Conservation (phyloP, 2,329 filamentous ascomycete genomes). For the Cryphonectria radicalis region DNA sequence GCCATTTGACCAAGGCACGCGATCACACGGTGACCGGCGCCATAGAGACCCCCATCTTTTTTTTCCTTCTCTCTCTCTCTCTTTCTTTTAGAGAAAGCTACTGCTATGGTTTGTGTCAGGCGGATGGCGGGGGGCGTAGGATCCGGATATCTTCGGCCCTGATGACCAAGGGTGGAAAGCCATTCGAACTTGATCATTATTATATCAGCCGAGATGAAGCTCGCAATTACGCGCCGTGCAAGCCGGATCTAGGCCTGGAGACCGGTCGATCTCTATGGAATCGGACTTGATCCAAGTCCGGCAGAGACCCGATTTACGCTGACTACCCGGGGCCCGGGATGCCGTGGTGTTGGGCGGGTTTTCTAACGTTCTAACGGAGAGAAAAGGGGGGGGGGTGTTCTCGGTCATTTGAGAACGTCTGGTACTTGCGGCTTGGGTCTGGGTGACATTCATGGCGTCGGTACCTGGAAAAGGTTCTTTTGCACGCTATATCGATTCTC, state of each 20-base stretch:
- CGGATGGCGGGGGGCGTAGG: background rate
- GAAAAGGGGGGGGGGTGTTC: background rate
- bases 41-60: background rate
- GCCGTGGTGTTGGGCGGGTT: background rate
- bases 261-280: slow-evolving; percentile 1
- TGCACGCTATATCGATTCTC: slow-evolving; percentile 1
- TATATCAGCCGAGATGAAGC: slow-evolving; percentile 5
- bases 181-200: slow-evolving; percentile 1
- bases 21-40: slow-evolving; percentile 7
- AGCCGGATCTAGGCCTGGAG: background rate
- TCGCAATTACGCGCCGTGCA: slow-evolving; percentile 9
- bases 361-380: background rate
- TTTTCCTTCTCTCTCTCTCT: background rate
- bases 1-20: background rate
- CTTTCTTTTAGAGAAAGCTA: background rate
- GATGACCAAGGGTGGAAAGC: slow-evolving; percentile 1
- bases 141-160: slow-evolving; percentile 22
- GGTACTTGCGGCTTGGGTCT: background rate
- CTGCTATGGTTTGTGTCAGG: background rate
- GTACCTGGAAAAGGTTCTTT: slow-evolving; percentile 10
- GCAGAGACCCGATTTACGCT: background rate
- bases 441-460: background rate
- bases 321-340: background rate
- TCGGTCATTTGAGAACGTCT: background rate
- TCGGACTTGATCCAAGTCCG: slow-evolving; percentile 6